These are phyloP conservation scores for Haplosporangium sp. DNA, from an alignment of 371 early-diverging fungal genomes.

Conservation along the genomic window DNA sequence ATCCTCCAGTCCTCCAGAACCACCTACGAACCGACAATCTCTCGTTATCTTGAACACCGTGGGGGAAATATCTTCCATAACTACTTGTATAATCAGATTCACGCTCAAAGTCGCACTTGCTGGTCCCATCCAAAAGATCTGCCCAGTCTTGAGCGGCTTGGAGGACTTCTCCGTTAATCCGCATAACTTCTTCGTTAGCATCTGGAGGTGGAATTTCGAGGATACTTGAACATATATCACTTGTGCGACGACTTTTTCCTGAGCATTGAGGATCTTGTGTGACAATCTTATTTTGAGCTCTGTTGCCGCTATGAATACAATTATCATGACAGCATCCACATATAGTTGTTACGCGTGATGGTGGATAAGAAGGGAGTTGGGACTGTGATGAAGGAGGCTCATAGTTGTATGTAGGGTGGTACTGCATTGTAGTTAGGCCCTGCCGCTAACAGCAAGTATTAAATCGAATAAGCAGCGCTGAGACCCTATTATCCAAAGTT, in stretches of 20 bases:
- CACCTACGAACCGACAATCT: neutral
- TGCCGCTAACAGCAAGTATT: too few species aligned
- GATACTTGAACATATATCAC: neutral
- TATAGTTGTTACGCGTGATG: neutral
- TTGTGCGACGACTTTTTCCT: neutral
- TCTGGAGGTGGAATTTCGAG: neutral
- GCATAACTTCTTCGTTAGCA: slow-evolving; percentile 17
- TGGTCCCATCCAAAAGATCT: slow-evolving; percentile 18
- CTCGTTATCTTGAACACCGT: neutral
- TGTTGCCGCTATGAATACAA: neutral
- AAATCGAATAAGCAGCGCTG: too few species aligned
- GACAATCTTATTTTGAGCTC: neutral
- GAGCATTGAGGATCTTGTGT: neutral
- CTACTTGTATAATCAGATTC: neutral
- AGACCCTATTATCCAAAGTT: too few species aligned
- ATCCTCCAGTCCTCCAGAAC: neutral
- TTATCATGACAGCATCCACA: neutral
- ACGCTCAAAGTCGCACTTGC: neutral
- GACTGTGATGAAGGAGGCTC: neutral
- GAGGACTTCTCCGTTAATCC: slow-evolving; percentile 12
- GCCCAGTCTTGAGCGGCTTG: slow-evolving; percentile 25
- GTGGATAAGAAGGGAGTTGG: neutral
- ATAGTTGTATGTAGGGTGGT: neutral
- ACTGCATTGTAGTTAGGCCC: neutral
- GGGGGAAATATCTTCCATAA: neutral